Percentiles rank a stretch among this genome's conserved stretches.
These are phyloP conservation scores for Zygosaccharomyces sapae DNA, from an alignment of 1,139 yeast genomes.

Conservation along the genomic window DNA sequence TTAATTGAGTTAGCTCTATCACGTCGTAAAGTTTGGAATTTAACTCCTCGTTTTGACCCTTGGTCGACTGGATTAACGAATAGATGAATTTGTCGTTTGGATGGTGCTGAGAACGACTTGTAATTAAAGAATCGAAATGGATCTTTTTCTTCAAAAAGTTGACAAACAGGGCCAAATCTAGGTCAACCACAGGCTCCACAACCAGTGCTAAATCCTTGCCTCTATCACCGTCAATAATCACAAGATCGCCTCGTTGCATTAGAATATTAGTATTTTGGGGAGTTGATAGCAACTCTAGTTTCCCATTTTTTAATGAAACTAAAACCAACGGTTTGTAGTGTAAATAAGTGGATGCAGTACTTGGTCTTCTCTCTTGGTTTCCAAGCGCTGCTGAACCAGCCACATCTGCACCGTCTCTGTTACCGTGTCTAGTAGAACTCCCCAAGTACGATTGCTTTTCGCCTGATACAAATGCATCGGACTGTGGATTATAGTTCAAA, in stretches of 20 bases:
- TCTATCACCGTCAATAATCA: slow-evolving; percentile 95
- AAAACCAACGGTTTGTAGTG: slow-evolving; percentile 50
- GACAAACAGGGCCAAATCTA: slow-evolving; percentile 76
- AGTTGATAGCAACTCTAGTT: slow-evolving; percentile 75
- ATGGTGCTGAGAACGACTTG: slow-evolving; percentile 31
- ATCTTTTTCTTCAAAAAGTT: slow-evolving; percentile 69
- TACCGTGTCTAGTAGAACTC: slow-evolving; percentile 8
- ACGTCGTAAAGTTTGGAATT: slow-evolving; percentile 37
- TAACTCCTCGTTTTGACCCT: slow-evolving; percentile 23
- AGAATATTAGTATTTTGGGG: slow-evolving; percentile 52
- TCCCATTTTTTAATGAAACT: slow-evolving; percentile 82
- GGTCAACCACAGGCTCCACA: slow-evolving; percentile 57
- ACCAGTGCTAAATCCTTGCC: slow-evolving; percentile 88
- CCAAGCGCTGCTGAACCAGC: neutral
- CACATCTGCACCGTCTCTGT: slow-evolving; percentile 5
- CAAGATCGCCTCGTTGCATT: slow-evolving; percentile 68
- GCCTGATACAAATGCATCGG: slow-evolving; percentile 22
- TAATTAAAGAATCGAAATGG: slow-evolving; percentile 37
- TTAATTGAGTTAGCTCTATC: slow-evolving; percentile 35
- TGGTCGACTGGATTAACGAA: slow-evolving; percentile 27
- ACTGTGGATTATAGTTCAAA: slow-evolving; percentile 30
- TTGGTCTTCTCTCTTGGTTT: slow-evolving; percentile 12
- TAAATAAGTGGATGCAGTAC: slow-evolving; percentile 19
- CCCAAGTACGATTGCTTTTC: slow-evolving; percentile 6
- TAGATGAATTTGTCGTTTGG: slow-evolving; percentile 31